phyloP scores from a whole-genome alignment of 192 early-diverging fungal species.

The Podila epigama region DNA sequence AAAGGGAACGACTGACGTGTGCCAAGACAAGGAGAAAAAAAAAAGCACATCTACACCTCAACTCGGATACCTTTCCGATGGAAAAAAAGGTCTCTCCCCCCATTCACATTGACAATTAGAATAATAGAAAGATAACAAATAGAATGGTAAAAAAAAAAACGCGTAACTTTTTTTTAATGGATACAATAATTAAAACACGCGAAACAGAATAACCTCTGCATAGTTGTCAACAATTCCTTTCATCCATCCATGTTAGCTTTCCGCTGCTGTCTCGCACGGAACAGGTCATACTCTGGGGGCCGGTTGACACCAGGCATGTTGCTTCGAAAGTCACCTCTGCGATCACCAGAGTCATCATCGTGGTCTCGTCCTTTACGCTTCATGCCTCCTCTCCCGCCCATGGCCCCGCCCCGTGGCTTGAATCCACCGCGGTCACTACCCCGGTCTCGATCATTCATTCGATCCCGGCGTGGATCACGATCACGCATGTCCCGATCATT shows the following conservation, averaged over 20 bases:
- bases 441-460: constrained; percentile 17
- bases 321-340: constrained; percentile 14
- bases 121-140: no score
- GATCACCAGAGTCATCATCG: constrained; percentile 50
- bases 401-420: constrained; percentile 36
- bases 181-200: no score
- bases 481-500: constrained; percentile 45
- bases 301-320: constrained; percentile 58
- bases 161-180: no score
- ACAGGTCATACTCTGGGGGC: constrained; percentile 64
- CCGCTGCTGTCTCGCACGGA: constrained; percentile 56
- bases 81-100: no score
- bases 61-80: no score
- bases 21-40: no score
- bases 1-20: no score
- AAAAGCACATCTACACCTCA: no score
- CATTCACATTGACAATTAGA: no score
- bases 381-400: constrained; percentile 20
- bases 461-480: constrained; percentile 20
- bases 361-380: constrained; percentile 55
- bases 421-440: constrained; percentile 24
- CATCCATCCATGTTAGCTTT: constrained; percentile 40
- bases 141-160: no score
- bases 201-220: no score
- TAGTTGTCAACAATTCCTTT: not conserved